A percentile compares a stretch with the other conserved stretches of the same genome.
These are phyloP conservation scores for Phialophora expanda DNA, from an alignment of 2,329 filamentous ascomycete species.

Conservation along the genomic window DNA sequence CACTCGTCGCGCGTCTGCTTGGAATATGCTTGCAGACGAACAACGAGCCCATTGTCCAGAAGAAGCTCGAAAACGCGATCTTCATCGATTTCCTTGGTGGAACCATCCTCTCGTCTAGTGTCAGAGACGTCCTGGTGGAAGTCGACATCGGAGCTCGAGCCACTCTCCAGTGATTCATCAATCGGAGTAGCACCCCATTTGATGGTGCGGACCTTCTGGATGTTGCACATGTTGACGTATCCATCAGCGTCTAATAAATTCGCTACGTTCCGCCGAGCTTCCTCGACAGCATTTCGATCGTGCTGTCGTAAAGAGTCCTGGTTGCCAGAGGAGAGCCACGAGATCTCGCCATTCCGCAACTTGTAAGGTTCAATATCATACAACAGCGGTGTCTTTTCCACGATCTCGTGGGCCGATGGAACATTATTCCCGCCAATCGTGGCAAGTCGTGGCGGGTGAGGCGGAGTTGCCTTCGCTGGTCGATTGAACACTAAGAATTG, in stretches of 20 bases:
- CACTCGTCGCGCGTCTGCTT: slow-evolving; percentile 64
- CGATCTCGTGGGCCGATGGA: slow-evolving; percentile 61
- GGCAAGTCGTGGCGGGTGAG: slow-evolving; percentile 62
- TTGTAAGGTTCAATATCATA: slow-evolving; percentile 68
- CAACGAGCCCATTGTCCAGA: slow-evolving; percentile 65
- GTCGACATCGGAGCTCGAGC: slow-evolving; percentile 62
- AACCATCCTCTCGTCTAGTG: slow-evolving; percentile 58
- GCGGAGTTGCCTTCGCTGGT: slow-evolving; percentile 64
- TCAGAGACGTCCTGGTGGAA: slow-evolving; percentile 58
- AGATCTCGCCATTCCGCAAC: slow-evolving; percentile 57
- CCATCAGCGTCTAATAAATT: slow-evolving; percentile 66
- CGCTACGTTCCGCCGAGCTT: slow-evolving; percentile 63
- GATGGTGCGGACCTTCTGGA: slow-evolving; percentile 63
- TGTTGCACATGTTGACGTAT: slow-evolving; percentile 65
- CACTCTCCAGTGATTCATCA: slow-evolving; percentile 58
- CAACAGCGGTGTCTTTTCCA: slow-evolving; percentile 63
- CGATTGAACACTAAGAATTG: slow-evolving; percentile 67
- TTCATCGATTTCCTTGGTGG: slow-evolving; percentile 59
- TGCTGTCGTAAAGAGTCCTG: slow-evolving; percentile 54
- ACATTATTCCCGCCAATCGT: slow-evolving; percentile 52
- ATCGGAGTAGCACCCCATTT: slow-evolving; percentile 57
- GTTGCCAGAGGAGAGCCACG: slow-evolving; percentile 61
- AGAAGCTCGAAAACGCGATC: slow-evolving; percentile 66
- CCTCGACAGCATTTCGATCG: slow-evolving; percentile 65
- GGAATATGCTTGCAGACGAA: slow-evolving; percentile 66